Percentiles rank a stretch among this genome's conserved stretches.
These are phyloP conservation scores for Pharus latifolius DNA, from an alignment of 176 grass and related monocot species.

Conservation along the genomic window DNA sequence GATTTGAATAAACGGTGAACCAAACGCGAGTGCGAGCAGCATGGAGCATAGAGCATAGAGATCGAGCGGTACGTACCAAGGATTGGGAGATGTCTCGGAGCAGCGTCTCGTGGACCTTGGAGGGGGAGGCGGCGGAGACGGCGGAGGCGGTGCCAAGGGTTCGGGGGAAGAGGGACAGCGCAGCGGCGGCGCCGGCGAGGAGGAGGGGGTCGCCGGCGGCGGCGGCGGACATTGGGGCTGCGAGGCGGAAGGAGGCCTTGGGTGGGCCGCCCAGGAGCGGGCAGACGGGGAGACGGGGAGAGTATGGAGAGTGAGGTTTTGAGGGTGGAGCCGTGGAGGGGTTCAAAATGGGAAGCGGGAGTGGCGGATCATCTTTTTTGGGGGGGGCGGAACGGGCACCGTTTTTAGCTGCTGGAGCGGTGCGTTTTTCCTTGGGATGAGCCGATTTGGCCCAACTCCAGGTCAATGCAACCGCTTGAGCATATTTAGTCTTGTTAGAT, in stretches of 20 bases:
- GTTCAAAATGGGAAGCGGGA: slow-evolving; percentile 23
- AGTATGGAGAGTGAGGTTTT: too few species aligned
- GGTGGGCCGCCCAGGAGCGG: too few species aligned
- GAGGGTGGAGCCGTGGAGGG: background rate
- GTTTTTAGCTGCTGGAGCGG: too few species aligned
- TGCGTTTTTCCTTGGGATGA: too few species aligned
- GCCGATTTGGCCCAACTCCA: too few species aligned
- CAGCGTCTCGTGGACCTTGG: slow-evolving; percentile 16
- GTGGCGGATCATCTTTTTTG: too few species aligned
- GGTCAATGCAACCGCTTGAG: too few species aligned
- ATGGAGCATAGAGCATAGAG: too few species aligned
- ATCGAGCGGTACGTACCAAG: slow-evolving; percentile 10
- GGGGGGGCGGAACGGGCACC: too few species aligned
- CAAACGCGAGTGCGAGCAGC: background rate
- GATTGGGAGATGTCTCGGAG: background rate
- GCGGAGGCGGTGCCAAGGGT: slow-evolving; percentile 13
- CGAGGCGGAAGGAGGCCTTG: background rate
- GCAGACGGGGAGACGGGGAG: too few species aligned
- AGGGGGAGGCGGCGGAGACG: background rate
- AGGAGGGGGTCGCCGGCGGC: slow-evolving; percentile 7
- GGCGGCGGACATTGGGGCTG: background rate
- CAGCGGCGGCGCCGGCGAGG: background rate
- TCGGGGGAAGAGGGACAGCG: slow-evolving; percentile 27
- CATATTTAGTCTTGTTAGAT: too few species aligned
- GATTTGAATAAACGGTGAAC: background rate